Conservation (phyloP, 805 yeast species). For the Cyberlindnera nakhonratchasimensis region DNA sequence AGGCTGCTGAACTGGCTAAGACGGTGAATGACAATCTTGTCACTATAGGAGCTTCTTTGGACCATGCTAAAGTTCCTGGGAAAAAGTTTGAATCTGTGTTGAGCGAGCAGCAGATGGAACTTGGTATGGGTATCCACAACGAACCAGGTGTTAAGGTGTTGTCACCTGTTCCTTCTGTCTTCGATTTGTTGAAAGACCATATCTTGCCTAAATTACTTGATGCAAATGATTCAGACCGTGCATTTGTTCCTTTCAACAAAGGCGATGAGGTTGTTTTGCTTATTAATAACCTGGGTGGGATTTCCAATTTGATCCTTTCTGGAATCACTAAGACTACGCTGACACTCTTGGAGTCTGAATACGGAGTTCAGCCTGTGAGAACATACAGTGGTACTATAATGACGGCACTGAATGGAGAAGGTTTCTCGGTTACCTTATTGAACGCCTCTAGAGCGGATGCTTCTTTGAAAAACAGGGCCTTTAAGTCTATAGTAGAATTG, state of each 20-base stretch:
- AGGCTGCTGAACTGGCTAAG: slow-evolving; percentile 56
- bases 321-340: slow-evolving; percentile 65
- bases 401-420: slow-evolving; percentile 90
- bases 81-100: slow-evolving; percentile 54
- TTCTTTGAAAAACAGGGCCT: slow-evolving; percentile 29
- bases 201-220: slow-evolving; percentile 63
- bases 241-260: slow-evolving; percentile 65
- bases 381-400: slow-evolving; percentile 74
- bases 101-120: slow-evolving; percentile 65
- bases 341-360: slow-evolving; percentile 47
- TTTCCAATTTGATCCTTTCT: slow-evolving; percentile 73
- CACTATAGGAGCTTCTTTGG: slow-evolving; percentile 86
- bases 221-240: slow-evolving; percentile 67
- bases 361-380: slow-evolving; percentile 61
- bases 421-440: slow-evolving; percentile 80
- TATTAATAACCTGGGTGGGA: slow-evolving; percentile 87
- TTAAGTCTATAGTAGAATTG: slow-evolving; percentile 43
- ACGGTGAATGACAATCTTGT: slow-evolving; percentile 63
- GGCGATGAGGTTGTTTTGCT: slow-evolving; percentile 68
- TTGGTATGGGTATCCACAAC: slow-evolving; percentile 95
- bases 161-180: slow-evolving; percentile 63
- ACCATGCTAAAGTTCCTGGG: slow-evolving; percentile 89
- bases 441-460: slow-evolving; percentile 55
- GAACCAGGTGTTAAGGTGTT: slow-evolving; percentile 75
- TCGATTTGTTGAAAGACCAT: slow-evolving; percentile 49